Base-by-base conservation (phyloP, 768 basidiomycete genomes). In the Podaxis sp. region DNA sequence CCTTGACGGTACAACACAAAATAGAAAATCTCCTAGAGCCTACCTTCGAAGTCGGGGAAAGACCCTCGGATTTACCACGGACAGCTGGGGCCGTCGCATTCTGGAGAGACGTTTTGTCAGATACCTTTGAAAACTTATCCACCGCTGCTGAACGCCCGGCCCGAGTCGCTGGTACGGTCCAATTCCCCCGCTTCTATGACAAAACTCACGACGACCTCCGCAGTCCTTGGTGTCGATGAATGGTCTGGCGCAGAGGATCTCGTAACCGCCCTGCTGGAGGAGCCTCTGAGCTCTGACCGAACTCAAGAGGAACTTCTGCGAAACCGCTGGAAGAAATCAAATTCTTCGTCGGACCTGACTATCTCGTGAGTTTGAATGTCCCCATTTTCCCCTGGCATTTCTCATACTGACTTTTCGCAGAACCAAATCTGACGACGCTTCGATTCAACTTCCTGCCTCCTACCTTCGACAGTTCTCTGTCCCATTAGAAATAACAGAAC, bases 231-330 rank as follows among this genome's bases (percentile, higher is more conserved):
- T 12, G 67, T 82, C 56, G 85, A 87, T 70, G 73, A 83, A 67
- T 80, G 77, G 71, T 80, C 87, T 19, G 79, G 78, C 40, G 77
- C 85, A 6, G 75, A 76, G 40, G 84, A 88, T 33, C 73, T 93
- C 3, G 83, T 93, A 19, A 85, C 86, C 4, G 89, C 90, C 6
- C 78, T 93, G 39, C 76, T 93, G 15, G 83, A 87, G 49, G 86
- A 92, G 59, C 90, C 90, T 13, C 82, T 93, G 66, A 77, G 79
- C 2, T 83, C 84, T n/a, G 82, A 85, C 65, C 63, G 76, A 26
- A 68, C 72, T 3, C 77, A 82, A 63, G 79, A 76, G 55, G 73
- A 76, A 36, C 68, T 69, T 7, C 68, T 90, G 24, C 79, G 77
- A 57, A 69, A 76, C 44, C 79, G 90, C 36, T 88, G 89, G 86